Conservation (phyloP, 352 stramenopile genomes). For the Globisporangium megalacanthum region DNA sequence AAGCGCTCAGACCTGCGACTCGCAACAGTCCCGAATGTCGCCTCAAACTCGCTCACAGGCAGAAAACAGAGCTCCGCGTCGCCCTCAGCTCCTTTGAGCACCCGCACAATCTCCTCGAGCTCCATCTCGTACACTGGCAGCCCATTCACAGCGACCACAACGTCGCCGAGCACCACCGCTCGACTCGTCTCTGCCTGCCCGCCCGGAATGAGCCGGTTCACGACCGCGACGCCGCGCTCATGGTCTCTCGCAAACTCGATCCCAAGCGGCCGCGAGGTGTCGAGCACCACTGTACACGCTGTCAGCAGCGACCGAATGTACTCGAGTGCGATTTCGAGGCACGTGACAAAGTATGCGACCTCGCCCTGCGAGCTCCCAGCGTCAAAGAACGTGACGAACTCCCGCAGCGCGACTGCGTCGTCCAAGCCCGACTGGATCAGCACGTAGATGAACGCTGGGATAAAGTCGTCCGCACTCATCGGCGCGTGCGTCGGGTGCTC, state of each 20-base stretch:
- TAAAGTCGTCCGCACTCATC: conserved; percentile 85
- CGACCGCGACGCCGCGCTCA: conserved; percentile 47
- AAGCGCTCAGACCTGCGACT: conserved; percentile 13
- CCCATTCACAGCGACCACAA: conserved; percentile 78
- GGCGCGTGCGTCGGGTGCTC: conserved; percentile 68
- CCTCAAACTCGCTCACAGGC: conserved; percentile 65
- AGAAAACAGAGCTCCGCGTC: conserved; percentile 79
- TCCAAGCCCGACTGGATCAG: conserved; percentile 68
- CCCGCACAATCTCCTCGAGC: conserved; percentile 64
- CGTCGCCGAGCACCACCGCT: conserved; percentile 53
- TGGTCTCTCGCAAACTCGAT: conserved; percentile 68
- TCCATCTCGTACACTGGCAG: conserved; percentile 80
- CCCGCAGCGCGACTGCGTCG: conserved; percentile 67
- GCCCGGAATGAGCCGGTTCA: conserved; percentile 41
- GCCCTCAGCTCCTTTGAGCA: conserved; percentile 60
- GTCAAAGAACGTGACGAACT: conserved; percentile 80
- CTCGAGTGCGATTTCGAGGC: conserved; percentile 83
- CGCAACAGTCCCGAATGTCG: conserved; percentile 35
- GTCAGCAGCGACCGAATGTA: conserved; percentile 83
- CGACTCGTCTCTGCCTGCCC: conserved; percentile 66
- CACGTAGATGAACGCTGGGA: conserved; percentile 86
- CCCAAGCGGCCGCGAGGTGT: conserved; percentile 57
- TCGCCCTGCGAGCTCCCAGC: conserved; percentile 60
- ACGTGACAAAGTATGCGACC: conserved; percentile 84
- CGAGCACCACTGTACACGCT: conserved; percentile 75